These are phyloP conservation scores for Primulina eburnea DNA, from an alignment of 257 asterid genomes.

Conservation along the genomic window DNA sequence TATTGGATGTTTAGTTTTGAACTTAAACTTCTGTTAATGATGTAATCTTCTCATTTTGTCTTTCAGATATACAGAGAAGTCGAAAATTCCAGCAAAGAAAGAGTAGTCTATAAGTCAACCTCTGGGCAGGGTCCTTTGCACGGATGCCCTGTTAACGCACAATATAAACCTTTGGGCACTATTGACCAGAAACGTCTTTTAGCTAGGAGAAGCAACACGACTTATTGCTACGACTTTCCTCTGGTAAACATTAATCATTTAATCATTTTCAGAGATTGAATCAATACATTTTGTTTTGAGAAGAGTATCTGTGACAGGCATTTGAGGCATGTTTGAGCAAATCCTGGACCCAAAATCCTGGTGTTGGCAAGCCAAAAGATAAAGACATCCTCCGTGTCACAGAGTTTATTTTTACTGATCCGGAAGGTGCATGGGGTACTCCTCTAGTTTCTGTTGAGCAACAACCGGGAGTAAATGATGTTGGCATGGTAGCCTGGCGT, in stretches of 20 bases:
- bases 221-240: conserved; percentile 97
- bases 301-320: conserved; percentile 51
- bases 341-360: conserved; percentile 57
- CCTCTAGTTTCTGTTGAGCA: conserved; percentile 67
- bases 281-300: conserved; percentile 7
- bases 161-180: conserved; percentile 68
- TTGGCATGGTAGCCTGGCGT: conserved; percentile 98
- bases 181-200: conserved; percentile 87
- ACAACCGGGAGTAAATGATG: conserved; percentile 71
- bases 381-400: conserved; percentile 51
- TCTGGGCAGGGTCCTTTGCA: conserved; percentile 70
- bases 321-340: conserved; percentile 78
- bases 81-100: conserved; percentile 54
- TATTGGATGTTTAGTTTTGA: not conserved
- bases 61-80: conserved; percentile 85
- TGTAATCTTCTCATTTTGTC: conserved; percentile 24
- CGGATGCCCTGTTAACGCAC: conserved; percentile 67
- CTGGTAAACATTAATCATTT: conserved; percentile 50
- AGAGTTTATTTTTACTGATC: conserved; percentile 67
- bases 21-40: conserved; percentile 7
- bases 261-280: not conserved
- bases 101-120: conserved; percentile 61
- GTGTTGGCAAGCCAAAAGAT: conserved; percentile 49
- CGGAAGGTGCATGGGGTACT: conserved; percentile 82
- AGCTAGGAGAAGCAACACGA: conserved; percentile 88